Percentiles rank a stretch among this genome's conserved stretches.
Evolutionary conservation across 179 eudicot species (phyloP).

Genomic region (Gypsophila paniculata): DNA sequence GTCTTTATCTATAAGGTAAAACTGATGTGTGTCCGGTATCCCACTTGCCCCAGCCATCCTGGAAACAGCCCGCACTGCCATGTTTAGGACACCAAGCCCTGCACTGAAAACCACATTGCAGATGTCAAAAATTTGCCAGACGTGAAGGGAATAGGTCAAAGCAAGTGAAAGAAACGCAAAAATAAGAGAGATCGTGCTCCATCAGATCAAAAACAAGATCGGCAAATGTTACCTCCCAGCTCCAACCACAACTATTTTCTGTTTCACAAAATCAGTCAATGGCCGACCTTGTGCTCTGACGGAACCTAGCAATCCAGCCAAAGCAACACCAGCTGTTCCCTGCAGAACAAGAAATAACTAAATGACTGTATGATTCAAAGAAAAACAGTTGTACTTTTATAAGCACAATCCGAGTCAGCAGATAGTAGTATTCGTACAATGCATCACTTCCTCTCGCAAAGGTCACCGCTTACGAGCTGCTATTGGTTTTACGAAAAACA

Average conservation of each 20-base stretch:
- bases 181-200: not conserved
- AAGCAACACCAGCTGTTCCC: conserved; percentile 99
- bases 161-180: not conserved
- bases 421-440: not conserved
- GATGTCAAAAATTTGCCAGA: conserved; percentile 2
- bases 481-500: not conserved
- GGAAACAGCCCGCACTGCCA: conserved; percentile 78
- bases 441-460: conserved; percentile 2
- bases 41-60: conserved; percentile 61
- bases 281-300: conserved; percentile 97
- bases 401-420: not conserved
- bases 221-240: conserved; percentile 75
- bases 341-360: conserved; percentile 21
- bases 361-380: not conserved
- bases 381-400: not conserved
- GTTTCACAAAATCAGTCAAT: conserved; percentile 77
- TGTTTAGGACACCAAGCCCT: conserved; percentile 94
- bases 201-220: not conserved
- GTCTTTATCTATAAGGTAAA: conserved; percentile 89
- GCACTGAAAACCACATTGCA: conserved; percentile 61
- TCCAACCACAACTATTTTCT: conserved; percentile 95
- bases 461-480: not conserved
- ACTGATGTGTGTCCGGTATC: conserved; percentile 57
- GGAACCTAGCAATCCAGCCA: conserved; percentile 94
- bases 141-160: not conserved